These are phyloP conservation scores for Mucor piriformis DNA, from an alignment of 371 early-diverging fungal genomes.

Conservation along the genomic window DNA sequence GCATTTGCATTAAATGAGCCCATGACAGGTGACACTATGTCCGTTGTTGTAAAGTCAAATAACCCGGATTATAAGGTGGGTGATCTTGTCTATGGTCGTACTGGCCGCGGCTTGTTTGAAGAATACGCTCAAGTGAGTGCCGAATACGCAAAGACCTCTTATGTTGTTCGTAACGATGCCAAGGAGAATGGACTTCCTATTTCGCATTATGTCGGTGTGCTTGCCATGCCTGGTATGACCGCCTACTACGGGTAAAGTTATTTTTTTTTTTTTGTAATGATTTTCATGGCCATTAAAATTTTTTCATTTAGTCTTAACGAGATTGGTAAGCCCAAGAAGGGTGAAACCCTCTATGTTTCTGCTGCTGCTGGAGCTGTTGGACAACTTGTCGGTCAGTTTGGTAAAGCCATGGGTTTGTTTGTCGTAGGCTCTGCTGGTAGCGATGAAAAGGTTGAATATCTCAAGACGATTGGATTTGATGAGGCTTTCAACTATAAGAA, in stretches of 20 bases:
- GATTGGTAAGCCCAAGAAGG: constrained; percentile 37
- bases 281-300: no score
- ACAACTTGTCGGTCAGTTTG: constrained; percentile 67
- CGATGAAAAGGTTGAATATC: constrained; percentile 75
- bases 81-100: constrained; percentile 60
- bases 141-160: constrained; percentile 23
- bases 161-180: constrained; percentile 43
- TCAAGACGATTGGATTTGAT: constrained; percentile 69
- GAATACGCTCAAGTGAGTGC: constrained; percentile 46
- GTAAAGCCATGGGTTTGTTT: constrained; percentile 63
- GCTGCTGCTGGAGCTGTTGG: constrained; percentile 65
- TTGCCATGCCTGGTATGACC: constrained; percentile 61
- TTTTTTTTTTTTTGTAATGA: no score
- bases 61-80: constrained; percentile 59
- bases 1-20: constrained; percentile 62
- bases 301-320: constrained; percentile 6
- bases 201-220: constrained; percentile 55
- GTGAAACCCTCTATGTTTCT: constrained; percentile 55
- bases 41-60: constrained; percentile 64
- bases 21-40: constrained; percentile 62
- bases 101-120: constrained; percentile 55
- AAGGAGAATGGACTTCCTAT: constrained; percentile 46
- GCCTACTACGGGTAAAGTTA: constrained; percentile 46
- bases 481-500: constrained; percentile 86
- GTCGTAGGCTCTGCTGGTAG: constrained; percentile 80